phyloP scores from a whole-genome alignment of 495 filamentous ascomycete genomes.

The Hypoxylon crocopeplum region DNA sequence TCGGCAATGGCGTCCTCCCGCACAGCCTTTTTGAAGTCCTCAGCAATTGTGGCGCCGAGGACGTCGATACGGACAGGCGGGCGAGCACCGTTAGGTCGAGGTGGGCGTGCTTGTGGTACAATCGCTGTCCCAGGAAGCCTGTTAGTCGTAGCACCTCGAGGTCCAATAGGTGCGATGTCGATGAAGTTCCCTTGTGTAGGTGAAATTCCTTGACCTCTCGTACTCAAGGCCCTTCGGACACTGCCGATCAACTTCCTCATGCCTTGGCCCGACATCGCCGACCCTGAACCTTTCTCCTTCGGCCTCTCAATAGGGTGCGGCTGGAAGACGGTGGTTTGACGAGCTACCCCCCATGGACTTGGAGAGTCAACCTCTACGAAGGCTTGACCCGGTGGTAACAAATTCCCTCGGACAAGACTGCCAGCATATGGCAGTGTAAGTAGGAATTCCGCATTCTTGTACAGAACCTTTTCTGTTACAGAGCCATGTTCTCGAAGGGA shows the following conservation, averaged over 20 bases:
- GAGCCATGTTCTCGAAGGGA: slow-evolving; percentile 77
- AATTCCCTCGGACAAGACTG: slow-evolving; percentile 81
- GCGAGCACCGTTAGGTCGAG: slow-evolving; percentile 48
- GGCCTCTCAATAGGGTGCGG: slow-evolving; percentile 40
- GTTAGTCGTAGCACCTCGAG: slow-evolving; percentile 57
- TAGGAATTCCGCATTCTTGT: slow-evolving; percentile 62
- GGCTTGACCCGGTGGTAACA: slow-evolving; percentile 76
- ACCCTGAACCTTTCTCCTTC: slow-evolving; percentile 52
- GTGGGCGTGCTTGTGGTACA: slow-evolving; percentile 58
- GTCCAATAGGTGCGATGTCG: slow-evolving; percentile 58
- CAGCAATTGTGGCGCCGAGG: slow-evolving; percentile 75
- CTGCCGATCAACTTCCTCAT: slow-evolving; percentile 88
- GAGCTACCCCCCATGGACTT: slow-evolving; percentile 49
- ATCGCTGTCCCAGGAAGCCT: slow-evolving; percentile 60
- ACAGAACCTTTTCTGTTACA: slow-evolving; percentile 54
- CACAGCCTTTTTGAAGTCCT: slow-evolving; percentile 74
- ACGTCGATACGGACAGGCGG: slow-evolving; percentile 71
- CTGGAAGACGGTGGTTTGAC: slow-evolving; percentile 59
- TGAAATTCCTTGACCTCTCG: slow-evolving; percentile 58
- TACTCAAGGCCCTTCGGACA: slow-evolving; percentile 86
- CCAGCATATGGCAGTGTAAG: slow-evolving; percentile 75
- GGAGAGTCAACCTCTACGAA: slow-evolving; percentile 76
- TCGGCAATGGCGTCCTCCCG: slow-evolving; percentile 61
- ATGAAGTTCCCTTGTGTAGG: slow-evolving; percentile 55
- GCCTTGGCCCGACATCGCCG: slow-evolving; percentile 64